Evolutionary conservation across 768 basidiomycete species (phyloP).

Genomic region (Tylopilus rubrobrunneus): DNA sequence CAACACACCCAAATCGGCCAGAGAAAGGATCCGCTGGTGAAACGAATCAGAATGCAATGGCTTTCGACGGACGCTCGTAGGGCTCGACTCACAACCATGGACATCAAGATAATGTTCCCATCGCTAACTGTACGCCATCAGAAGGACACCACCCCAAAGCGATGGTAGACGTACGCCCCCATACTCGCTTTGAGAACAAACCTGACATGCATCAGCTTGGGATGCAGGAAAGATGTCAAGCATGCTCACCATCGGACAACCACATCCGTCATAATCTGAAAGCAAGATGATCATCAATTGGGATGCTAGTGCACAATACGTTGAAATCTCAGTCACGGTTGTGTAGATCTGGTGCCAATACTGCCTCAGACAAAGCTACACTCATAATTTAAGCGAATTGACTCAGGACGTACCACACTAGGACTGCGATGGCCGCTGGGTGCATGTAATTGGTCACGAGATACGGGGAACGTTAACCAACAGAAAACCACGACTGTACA

Average conservation of each 20-base stretch:
- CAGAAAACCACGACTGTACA: background rate
- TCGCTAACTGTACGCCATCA: slow-evolving; percentile 40
- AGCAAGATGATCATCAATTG: background rate
- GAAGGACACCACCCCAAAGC: background rate
- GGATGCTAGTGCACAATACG: background rate
- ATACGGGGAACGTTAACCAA: slow-evolving; percentile 1
- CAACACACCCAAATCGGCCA: slow-evolving; percentile 43
- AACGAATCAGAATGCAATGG: slow-evolving; percentile 2
- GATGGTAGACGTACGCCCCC: slow-evolving; percentile 38
- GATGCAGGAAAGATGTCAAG: background rate
- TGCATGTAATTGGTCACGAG: slow-evolving; percentile 53
- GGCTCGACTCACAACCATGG: slow-evolving; percentile 42
- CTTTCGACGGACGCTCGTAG: background rate
- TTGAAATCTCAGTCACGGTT: slow-evolving; percentile 40
- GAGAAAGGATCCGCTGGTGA: slow-evolving; percentile 37
- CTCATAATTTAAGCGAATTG: background rate
- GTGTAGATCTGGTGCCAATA: slow-evolving; percentile 45
- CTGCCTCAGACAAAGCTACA: background rate
- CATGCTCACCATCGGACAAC: slow-evolving; percentile 39
- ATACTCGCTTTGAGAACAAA: slow-evolving; percentile 50
- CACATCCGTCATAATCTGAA: slow-evolving; percentile 47
- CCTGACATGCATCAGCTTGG: slow-evolving; percentile 16
- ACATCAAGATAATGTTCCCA: slow-evolving; percentile 39
- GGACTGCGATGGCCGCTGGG: slow-evolving; percentile 37
- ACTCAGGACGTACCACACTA: slow-evolving; percentile 44